Conservation (phyloP, 2,329 filamentous ascomycete species). For the Tolypocladium sp. region DNA sequence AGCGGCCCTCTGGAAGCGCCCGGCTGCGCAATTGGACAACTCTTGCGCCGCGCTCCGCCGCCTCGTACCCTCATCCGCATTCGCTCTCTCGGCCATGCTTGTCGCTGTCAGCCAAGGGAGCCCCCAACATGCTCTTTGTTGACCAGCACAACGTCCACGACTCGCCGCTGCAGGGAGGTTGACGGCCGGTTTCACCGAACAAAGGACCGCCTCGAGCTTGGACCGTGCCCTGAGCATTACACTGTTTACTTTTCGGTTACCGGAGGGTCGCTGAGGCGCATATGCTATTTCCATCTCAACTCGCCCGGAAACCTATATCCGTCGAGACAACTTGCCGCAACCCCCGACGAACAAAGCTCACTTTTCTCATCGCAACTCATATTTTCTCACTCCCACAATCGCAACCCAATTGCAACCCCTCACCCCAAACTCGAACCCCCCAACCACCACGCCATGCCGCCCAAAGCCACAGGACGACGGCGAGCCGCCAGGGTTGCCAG, state of each 20-base stretch:
- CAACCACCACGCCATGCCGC: conserved; percentile 7
- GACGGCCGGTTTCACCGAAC: not conserved
- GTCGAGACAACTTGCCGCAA: not conserved
- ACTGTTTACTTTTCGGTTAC: not conserved
- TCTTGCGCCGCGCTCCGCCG: not conserved
- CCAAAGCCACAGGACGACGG: conserved; percentile 4
- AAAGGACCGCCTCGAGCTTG: not conserved
- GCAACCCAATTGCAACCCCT: too few species aligned
- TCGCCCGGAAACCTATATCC: not conserved
- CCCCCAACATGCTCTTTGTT: conserved; percentile 17
- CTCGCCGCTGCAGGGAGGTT: conserved; percentile 4
- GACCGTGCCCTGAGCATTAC: not conserved
- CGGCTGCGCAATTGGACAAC: not conserved
- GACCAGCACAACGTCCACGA: conserved; percentile 3
- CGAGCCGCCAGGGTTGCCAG: conserved; percentile 1
- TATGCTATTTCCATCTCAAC: not conserved
- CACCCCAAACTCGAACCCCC: not conserved
- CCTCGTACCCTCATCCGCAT: not conserved
- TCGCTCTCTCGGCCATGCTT: not conserved
- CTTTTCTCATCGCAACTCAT: not conserved
- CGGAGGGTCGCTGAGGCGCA: not conserved
- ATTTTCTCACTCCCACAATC: not conserved
- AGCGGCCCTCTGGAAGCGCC: not conserved
- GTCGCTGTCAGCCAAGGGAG: not conserved
- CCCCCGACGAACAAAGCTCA: not conserved